Percentiles rank a stretch among this genome's conserved stretches.
These are phyloP conservation scores for Yamadazyma taylorii DNA, from an alignment of 1,139 yeast species.

Conservation along the genomic window DNA sequence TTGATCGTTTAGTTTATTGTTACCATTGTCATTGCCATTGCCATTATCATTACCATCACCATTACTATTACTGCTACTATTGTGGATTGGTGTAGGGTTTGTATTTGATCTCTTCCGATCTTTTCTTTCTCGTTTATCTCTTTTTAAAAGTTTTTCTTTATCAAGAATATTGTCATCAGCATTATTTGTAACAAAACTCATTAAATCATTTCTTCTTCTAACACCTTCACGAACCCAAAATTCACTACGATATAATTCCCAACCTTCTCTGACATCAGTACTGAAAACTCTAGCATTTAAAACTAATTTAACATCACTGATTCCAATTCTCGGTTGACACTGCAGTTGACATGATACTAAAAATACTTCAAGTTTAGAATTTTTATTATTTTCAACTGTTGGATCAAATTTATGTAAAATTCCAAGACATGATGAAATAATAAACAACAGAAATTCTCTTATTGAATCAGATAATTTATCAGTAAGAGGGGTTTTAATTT, in stretches of 20 bases:
- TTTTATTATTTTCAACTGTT: conserved; percentile 28
- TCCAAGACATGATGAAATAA: conserved; percentile 27
- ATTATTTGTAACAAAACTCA: conserved; percentile 32
- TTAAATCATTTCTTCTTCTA: conserved; percentile 53
- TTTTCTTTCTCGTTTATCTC: conserved; percentile 38
- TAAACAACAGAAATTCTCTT: conserved; percentile 37
- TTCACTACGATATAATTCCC: conserved; percentile 93
- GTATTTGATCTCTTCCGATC: conserved; percentile 31
- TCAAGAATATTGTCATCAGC: conserved; percentile 17
- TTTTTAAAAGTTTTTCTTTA: conserved; percentile 30
- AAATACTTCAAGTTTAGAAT: conserved; percentile 42
- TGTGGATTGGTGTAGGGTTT: conserved; percentile 16
- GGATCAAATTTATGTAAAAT: conserved; percentile 40
- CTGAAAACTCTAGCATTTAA: conserved; percentile 79
- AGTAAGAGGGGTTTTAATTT: conserved; percentile 58
- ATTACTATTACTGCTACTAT: too few species aligned
- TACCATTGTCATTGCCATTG: too few species aligned
- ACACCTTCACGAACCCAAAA: conserved; percentile 89
- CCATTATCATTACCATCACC: too few species aligned
- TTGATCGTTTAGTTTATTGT: conserved; percentile 26
- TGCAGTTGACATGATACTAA: conserved; percentile 45
- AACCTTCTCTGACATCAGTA: conserved; percentile 84
- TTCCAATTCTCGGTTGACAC: conserved; percentile 48
- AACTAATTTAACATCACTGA: conserved; percentile 64
- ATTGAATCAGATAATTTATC: conserved; percentile 52